Percentiles rank a stretch among this genome's conserved stretches.
Conservation (phyloP, 805 yeast species). For the Pichia paraexigua region DNA sequence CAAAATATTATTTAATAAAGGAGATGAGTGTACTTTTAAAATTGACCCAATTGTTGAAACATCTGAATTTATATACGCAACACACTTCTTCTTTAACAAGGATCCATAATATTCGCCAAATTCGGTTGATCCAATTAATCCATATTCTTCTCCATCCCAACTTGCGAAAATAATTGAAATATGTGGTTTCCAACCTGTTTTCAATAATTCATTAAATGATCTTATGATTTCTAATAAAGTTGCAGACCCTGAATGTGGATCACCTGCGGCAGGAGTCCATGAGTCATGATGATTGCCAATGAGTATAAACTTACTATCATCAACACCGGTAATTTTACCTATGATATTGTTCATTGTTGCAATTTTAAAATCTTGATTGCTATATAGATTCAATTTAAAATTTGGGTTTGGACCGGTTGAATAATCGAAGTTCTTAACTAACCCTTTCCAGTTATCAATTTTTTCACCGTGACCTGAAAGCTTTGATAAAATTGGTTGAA, state of each 20-base stretch:
- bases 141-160: slow-evolving; percentile 80
- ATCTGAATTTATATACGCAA: slow-evolving; percentile 67
- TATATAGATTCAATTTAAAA: slow-evolving; percentile 44
- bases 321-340: slow-evolving; percentile 51
- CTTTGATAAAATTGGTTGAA: slow-evolving; percentile 49
- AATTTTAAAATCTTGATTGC: slow-evolving; percentile 53
- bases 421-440: slow-evolving; percentile 31
- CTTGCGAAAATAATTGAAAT: slow-evolving; percentile 63
- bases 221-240: slow-evolving; percentile 56
- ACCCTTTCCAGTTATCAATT: slow-evolving; percentile 26
- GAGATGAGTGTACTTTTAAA: slow-evolving; percentile 49
- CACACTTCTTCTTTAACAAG: slow-evolving; percentile 39
- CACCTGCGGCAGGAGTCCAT: slow-evolving; percentile 74
- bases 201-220: slow-evolving; percentile 42
- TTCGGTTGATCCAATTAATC: slow-evolving; percentile 69
- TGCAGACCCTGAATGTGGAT: slow-evolving; percentile 72
- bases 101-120: slow-evolving; percentile 56
- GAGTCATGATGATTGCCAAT: slow-evolving; percentile 77
- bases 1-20: slow-evolving; percentile 44
- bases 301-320: slow-evolving; percentile 44
- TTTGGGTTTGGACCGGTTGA: slow-evolving; percentile 32
- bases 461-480: slow-evolving; percentile 51
- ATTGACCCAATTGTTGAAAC: slow-evolving; percentile 51
- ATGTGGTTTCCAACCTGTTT: slow-evolving; percentile 63
- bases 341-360: slow-evolving; percentile 56